Percentiles rank a stretch among this genome's conserved stretches.
phyloP scores from a whole-genome alignment of 345 rosid genomes.

The Zanthoxylum bungeanum region DNA sequence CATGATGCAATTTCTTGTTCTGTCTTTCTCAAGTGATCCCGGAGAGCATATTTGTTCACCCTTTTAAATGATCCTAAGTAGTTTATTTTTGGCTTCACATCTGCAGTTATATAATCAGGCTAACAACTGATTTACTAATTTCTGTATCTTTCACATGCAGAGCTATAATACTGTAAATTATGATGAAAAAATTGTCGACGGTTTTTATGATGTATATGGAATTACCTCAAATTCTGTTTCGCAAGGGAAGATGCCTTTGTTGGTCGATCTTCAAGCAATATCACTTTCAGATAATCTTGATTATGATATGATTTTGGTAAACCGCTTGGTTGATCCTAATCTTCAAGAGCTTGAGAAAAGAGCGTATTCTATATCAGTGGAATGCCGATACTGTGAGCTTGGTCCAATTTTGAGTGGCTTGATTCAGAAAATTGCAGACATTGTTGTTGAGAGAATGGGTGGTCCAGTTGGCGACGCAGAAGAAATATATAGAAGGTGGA shows the following conservation, averaged over 20 bases:
- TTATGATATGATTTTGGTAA: conserved; percentile 76
- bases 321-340: conserved; percentile 69
- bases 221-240: conserved; percentile 52
- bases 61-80: conserved; percentile 13
- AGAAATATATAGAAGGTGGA: conserved; percentile 79
- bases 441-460: conserved; percentile 91
- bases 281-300: conserved; percentile 61
- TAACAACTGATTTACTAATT: neutral
- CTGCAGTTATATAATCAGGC: conserved; percentile 7
- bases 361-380: conserved; percentile 42
- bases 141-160: conserved; percentile 36
- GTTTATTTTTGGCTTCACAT: conserved; percentile 5
- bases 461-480: conserved; percentile 87
- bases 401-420: conserved; percentile 50
- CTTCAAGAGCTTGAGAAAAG: conserved; percentile 72
- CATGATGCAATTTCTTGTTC: neutral
- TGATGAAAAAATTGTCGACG: conserved; percentile 79
- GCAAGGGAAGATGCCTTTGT: conserved; percentile 77
- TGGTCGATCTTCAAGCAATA: conserved; percentile 76
- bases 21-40: neutral
- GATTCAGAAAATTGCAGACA: conserved; percentile 82
- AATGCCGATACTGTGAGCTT: conserved; percentile 36
- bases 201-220: conserved; percentile 82
- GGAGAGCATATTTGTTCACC: neutral
- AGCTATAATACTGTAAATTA: conserved; percentile 84